Evolutionary conservation across 371 early-diverging fungal species (phyloP), one percentile per base, ranked within the genome.

Genomic region (Parasitella parasitica): DNA sequence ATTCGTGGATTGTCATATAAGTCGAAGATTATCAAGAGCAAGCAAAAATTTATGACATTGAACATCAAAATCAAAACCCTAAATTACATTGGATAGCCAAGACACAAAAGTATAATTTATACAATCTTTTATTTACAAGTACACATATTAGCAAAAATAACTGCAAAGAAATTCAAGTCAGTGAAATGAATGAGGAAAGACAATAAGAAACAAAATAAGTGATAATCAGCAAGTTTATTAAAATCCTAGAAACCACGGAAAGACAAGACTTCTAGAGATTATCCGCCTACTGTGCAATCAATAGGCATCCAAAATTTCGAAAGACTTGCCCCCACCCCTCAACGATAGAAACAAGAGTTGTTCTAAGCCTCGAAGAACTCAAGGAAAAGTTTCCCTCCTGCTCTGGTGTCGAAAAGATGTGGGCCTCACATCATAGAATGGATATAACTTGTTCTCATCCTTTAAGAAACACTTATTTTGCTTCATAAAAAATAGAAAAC

Each of bases 341-440:
- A 24, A 49, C 69, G 65, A 59, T 63, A 59, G 66, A 41, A 38
- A 62, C 32, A 50, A 49, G 49, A 43, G 46, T 11, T 67, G 18
- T 57, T 65, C 59, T 16, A 51, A 59, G 36, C 34, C 48, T 57
- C 54, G 62, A 73, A 76, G 64, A 76, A 76, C 77, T 73, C 67
- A 61, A 59, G 53, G 43, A 27, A 56, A 55, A 38, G 62, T 61
- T 48, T 59, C 56, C 60, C 41, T 49, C 26, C 18, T 41, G 38
- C 34, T 24, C 69, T 54, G 67, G 57, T 64, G 65, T 28, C 27
- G 26, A 59, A 37, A 63, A 41, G 49, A 69, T 76, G 77, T 73
- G 71, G 69, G 56, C 71, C 73, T 55, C 73, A 32, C 12, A 73
- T 76, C 77, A 76, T 76, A 73, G 77, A 76, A 76, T 76, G 77